Evolutionary conservation across 2,329 filamentous ascomycete genomes (phyloP), one percentile per base, ranked within the genome.

Genomic region (Talaromyces rugulosus): DNA sequence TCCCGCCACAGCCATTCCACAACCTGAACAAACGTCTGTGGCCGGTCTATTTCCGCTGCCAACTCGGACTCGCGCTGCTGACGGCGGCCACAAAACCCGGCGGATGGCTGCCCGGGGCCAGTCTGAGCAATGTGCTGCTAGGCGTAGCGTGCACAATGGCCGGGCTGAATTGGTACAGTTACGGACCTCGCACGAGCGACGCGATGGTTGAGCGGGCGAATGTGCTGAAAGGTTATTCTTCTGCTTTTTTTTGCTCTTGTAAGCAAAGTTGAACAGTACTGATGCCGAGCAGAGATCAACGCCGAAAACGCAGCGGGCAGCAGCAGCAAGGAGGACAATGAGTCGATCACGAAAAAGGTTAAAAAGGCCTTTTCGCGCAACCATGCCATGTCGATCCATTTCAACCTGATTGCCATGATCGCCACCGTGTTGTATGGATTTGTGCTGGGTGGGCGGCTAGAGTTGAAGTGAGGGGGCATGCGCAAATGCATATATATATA

Each of bases 381-480:
- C 27, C 76, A 80, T 67, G 77, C 76, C 8, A 77, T 78, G 74
- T 73, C 71, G 11, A 79, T 80, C 33, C 77, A 79, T 70, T 34
- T 80, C 27, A 80, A 81, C 63, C 66, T 77, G 2, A 68, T 80
- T 23, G 69, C 75, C 0, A 68, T 80, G 28, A 52, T 71, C 23
- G 70, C 71, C 5, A 72, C 71, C 0, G 56, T 74, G 1, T 64
- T 56, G 23, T 75, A 75, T 62, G 71, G 67, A 0, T 70, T 73
- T 58, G 68, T 66, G 4, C 62, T 73, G 11, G 64, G 67, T 8
- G 64, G 63, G 1, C 65, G 56, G 3, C 54, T 72, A 12, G 50
- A 53, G 16, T 30, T 53, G 50, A 53, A 53, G 28, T 53, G 18
- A 28, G 18, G 8, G 4, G 6, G 5, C 18, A n/a, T 23, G 23